Conservation (phyloP, 805 yeast species). For the Metschnikowia anglica region DNA sequence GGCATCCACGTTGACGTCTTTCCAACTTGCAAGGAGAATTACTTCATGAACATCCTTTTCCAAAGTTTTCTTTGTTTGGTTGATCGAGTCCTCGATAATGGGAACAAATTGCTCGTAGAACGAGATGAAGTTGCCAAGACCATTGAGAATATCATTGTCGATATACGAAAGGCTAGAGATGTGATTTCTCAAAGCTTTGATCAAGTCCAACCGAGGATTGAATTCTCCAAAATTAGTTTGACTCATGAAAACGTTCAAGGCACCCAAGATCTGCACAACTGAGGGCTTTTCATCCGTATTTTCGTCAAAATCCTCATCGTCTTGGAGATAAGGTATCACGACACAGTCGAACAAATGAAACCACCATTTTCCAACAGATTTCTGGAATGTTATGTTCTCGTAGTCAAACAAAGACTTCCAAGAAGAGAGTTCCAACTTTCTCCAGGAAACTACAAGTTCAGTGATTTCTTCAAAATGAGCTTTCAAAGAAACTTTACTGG, state of each 20-base stretch:
- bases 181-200: conserved; percentile 66
- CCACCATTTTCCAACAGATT: conserved; percentile 80
- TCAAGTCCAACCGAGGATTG: conserved; percentile 52
- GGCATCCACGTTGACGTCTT: conserved; percentile 91
- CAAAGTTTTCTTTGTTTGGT: conserved; percentile 48
- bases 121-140: conserved; percentile 55
- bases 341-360: conserved; percentile 82
- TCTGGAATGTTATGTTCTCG: conserved; percentile 53
- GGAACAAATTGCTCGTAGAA: conserved; percentile 69
- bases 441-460: conserved; percentile 79
- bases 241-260: conserved; percentile 73
- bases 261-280: conserved; percentile 40
- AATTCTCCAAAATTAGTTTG: conserved; percentile 79
- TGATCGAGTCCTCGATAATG: conserved; percentile 46
- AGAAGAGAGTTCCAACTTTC: conserved; percentile 78
- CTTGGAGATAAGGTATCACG: conserved; percentile 48
- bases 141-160: conserved; percentile 26
- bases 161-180: conserved; percentile 23
- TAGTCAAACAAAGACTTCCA: conserved; percentile 76
- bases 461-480: conserved; percentile 58
- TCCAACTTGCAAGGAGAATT: conserved; percentile 92
- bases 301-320: conserved; percentile 7
- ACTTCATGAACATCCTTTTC: conserved; percentile 83
- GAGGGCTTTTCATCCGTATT: conserved; percentile 32
- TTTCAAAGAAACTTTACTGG: conserved; percentile 66